These are phyloP conservation scores for Melastoma malabathricum DNA, from an alignment of 345 rosid genomes.

Conservation along the genomic window DNA sequence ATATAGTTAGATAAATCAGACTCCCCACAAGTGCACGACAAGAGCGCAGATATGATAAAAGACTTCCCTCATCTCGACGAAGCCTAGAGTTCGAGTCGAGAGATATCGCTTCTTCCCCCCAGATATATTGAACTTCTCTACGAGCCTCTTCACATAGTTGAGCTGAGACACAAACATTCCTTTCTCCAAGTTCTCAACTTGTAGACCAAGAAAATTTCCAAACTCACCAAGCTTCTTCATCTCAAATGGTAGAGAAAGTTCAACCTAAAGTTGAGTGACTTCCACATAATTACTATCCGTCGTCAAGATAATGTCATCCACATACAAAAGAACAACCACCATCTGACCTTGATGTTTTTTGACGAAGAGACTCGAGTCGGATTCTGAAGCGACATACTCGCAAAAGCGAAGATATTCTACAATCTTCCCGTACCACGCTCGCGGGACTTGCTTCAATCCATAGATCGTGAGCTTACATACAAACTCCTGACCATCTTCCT, in stretches of 20 bases:
- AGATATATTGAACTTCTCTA: too few species aligned
- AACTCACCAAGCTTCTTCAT: too few species aligned
- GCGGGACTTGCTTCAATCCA: not conserved
- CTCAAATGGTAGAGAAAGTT: not conserved
- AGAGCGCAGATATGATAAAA: not conserved
- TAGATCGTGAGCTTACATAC: too few species aligned
- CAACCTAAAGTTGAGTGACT: not conserved
- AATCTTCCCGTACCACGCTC: not conserved
- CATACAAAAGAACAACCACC: not conserved
- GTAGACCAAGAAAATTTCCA: too few species aligned
- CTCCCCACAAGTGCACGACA: slow-evolving; percentile 1
- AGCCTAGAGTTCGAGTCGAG: slow-evolving; percentile 4
- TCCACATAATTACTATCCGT: not conserved
- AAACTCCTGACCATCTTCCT: not conserved
- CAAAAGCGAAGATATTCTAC: too few species aligned
- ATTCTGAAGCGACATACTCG: too few species aligned
- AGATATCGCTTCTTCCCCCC: not conserved
- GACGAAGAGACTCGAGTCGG: not conserved
- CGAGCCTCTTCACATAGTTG: too few species aligned
- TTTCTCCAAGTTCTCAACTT: too few species aligned
- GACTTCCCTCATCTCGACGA: not conserved
- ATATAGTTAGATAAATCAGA: not conserved
- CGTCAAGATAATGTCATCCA: not conserved
- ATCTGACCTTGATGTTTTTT: not conserved
- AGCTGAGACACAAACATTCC: too few species aligned